These are phyloP conservation scores for Lachnellula occidentalis DNA, from an alignment of 2,329 filamentous ascomycete genomes.

Conservation along the genomic window DNA sequence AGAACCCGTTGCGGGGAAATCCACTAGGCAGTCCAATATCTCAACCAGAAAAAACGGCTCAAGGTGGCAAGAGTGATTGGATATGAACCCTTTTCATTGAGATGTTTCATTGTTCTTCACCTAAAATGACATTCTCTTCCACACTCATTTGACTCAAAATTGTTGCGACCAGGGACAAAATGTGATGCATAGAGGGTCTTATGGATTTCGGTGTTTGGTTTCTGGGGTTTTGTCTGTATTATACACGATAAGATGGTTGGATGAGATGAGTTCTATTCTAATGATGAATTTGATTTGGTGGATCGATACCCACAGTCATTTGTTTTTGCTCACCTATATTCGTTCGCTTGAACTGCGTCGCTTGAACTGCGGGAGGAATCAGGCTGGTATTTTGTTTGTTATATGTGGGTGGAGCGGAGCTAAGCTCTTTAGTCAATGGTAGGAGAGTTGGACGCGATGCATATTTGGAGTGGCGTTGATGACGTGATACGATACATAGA, in stretches of 20 bases:
- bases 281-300: conserved; percentile 10
- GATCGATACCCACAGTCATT: not conserved
- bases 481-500: not conserved
- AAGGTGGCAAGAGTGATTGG: conserved; percentile 4
- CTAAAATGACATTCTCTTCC: not conserved
- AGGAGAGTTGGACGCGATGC: no score
- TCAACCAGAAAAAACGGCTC: not conserved
- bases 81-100: conserved; percentile 3
- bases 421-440: no score
- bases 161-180: not conserved
- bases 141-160: not conserved
- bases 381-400: not conserved
- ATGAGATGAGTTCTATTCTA: conserved; percentile 5
- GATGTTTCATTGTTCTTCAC: no score
- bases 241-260: not conserved
- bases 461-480: no score
- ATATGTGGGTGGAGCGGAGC: no score
- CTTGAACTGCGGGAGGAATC: not conserved
- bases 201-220: not conserved
- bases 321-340: not conserved
- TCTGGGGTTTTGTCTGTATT: not conserved
- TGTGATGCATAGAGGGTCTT: not conserved
- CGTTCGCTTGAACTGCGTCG: not conserved
- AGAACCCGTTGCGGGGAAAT: conserved; percentile 6
- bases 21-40: not conserved